Percentiles rank a stretch among this genome's conserved stretches.
These are phyloP conservation scores for Geranium incanum DNA, from an alignment of 441 rosid species.

Conservation along the genomic window DNA sequence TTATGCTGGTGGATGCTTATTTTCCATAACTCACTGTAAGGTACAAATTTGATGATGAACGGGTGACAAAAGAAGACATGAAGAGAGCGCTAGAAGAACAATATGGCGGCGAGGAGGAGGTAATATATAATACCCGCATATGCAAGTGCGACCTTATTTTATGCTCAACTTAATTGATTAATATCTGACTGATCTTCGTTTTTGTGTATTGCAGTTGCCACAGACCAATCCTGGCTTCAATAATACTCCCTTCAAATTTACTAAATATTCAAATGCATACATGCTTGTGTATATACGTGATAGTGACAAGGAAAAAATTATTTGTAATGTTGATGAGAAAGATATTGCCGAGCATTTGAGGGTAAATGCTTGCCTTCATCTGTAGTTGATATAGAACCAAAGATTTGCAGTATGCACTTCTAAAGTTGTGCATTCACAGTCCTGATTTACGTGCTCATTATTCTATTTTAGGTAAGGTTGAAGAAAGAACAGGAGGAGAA, in stretches of 20 bases:
- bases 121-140: conserved; percentile 22
- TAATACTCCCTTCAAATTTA: conserved; percentile 79
- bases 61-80: conserved; percentile 88
- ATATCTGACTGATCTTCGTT: conserved; percentile 20
- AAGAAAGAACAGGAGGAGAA: conserved; percentile 92
- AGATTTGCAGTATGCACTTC: not conserved
- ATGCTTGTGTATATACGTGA: conserved; percentile 98
- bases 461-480: conserved; percentile 60
- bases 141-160: conserved; percentile 6
- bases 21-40: conserved; percentile 23
- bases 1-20: not conserved
- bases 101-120: conserved; percentile 99
- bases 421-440: conserved; percentile 1
- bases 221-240: conserved; percentile 90
- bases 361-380: conserved; percentile 40
- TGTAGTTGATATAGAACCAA: conserved; percentile 7
- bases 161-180: conserved; percentile 12
- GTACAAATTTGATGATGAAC: conserved; percentile 94
- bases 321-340: conserved; percentile 87
- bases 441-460: conserved; percentile 19
- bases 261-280: conserved; percentile 89
- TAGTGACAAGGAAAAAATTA: conserved; percentile 86
- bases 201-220: conserved; percentile 49
- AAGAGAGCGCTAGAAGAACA: conserved; percentile 93
- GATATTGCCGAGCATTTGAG: conserved; percentile 93